These are phyloP conservation scores for Melanomma pulvis-pyrius DNA, from an alignment of 495 filamentous ascomycete genomes.

Conservation along the genomic window DNA sequence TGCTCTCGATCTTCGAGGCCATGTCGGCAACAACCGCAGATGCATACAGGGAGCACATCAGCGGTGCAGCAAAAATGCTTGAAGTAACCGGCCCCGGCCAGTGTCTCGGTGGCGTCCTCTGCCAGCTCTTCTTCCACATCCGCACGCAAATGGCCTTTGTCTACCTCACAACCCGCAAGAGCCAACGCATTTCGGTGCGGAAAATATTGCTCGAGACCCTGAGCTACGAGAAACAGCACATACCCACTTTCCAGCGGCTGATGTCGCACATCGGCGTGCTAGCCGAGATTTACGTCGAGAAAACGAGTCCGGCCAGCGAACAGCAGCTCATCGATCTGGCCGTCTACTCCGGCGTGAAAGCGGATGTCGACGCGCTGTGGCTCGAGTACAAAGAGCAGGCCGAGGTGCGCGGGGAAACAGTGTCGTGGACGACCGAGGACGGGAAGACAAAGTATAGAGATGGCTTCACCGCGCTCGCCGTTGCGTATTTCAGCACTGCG, in stretches of 20 bases:
- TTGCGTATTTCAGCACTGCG: constrained; percentile 18
- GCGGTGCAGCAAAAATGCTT: constrained; percentile 24
- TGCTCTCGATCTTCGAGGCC: constrained; percentile 19
- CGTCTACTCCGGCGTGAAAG: constrained; percentile 2
- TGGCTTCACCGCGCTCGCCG: constrained; percentile 15
- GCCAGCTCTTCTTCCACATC: constrained; percentile 25
- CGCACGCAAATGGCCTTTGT: constrained; percentile 27
- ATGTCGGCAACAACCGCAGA: constrained; percentile 17
- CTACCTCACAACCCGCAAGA: constrained; percentile 19
- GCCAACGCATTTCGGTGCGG: not conserved
- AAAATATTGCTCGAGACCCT: constrained; percentile 14
- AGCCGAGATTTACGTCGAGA: constrained; percentile 14
- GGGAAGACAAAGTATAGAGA: not conserved
- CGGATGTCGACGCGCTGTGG: constrained; percentile 5
- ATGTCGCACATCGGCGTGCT: constrained; percentile 12
- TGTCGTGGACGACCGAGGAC: not conserved
- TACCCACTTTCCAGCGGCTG: constrained; percentile 19
- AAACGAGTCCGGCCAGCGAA: not conserved
- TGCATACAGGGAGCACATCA: constrained; percentile 20
- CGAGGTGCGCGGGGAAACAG: not conserved
- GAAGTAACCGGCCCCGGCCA: constrained; percentile 20
- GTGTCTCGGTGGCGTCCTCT: constrained; percentile 13
- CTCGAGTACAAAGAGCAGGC: constrained; percentile 8
- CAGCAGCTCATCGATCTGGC: not conserved
- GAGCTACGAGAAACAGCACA: not conserved